Evolutionary conservation across 2,329 filamentous ascomycete species (phyloP).

Genomic region (Colletotrichum sidae): DNA sequence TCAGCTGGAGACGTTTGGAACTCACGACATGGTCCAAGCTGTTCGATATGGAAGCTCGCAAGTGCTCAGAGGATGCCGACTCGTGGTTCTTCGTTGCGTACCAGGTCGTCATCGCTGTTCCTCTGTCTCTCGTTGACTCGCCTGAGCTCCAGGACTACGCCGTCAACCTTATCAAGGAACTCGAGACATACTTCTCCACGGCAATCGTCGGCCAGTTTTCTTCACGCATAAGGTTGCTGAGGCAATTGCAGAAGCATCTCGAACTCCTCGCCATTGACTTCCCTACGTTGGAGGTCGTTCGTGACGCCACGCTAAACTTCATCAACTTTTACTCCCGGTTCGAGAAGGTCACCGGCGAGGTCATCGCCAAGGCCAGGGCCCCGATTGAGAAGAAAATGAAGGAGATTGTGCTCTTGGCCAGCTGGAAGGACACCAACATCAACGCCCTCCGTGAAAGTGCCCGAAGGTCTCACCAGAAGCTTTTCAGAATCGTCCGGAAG

Average conservation of each 20-base stretch:
- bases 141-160: slow-evolving; percentile 73
- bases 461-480: slow-evolving; percentile 87
- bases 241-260: slow-evolving; percentile 74
- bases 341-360: slow-evolving; percentile 71
- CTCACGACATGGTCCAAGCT: slow-evolving; percentile 91
- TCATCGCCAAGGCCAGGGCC: slow-evolving; percentile 74
- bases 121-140: slow-evolving; percentile 72
- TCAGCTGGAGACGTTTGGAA: slow-evolving; percentile 91
- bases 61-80: slow-evolving; percentile 80
- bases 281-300: slow-evolving; percentile 67
- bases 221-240: slow-evolving; percentile 77
- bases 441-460: slow-evolving; percentile 89
- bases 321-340: slow-evolving; percentile 81
- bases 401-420: slow-evolving; percentile 91
- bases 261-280: slow-evolving; percentile 70
- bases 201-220: slow-evolving; percentile 86
- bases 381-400: slow-evolving; percentile 92
- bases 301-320: slow-evolving; percentile 79
- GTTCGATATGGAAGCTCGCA: slow-evolving; percentile 84
- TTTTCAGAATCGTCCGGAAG: slow-evolving; percentile 92
- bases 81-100: slow-evolving; percentile 98
- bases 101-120: slow-evolving; percentile 84
- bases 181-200: slow-evolving; percentile 82
- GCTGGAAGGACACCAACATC: slow-evolving; percentile 99
- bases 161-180: slow-evolving; percentile 76